Conservation (phyloP, 1,284 basidiomycete species). For the Sporisorium scitamineum region DNA sequence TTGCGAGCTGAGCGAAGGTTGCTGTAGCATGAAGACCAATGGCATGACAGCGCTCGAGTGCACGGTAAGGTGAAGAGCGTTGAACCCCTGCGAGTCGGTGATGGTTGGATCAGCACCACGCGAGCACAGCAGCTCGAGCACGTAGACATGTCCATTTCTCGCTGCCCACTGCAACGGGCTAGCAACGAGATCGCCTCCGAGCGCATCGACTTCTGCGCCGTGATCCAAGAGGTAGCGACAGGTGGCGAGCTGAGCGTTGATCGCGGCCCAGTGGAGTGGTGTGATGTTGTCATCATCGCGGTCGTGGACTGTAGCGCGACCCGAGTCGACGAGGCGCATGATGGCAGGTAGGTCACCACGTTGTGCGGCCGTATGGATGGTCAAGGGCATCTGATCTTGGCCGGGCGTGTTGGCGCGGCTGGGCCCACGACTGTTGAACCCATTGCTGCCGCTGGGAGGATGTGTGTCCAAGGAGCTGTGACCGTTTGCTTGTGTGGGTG, state of each 20-base stretch:
- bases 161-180: conserved; percentile 99
- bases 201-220: conserved; percentile 93
- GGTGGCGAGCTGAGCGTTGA: conserved; percentile 79
- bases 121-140: conserved; percentile 88
- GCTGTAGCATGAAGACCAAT: conserved; percentile 82
- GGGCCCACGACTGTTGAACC: conserved; percentile 14
- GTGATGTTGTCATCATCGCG: conserved; percentile 92
- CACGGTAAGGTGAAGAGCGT: conserved; percentile 91
- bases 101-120: conserved; percentile 93
- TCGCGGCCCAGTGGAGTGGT: conserved; percentile 95
- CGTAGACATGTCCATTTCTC: conserved; percentile 90
- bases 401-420: conserved; percentile 40
- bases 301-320: conserved; percentile 80
- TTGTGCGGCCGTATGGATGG: conserved; percentile 87
- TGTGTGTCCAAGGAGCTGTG: conserved; percentile 13
- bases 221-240: conserved; percentile 77
- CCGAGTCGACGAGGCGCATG: conserved; percentile 79
- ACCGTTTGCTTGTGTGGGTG: conserved; percentile 12
- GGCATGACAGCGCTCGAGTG: conserved; percentile 96
- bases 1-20: conserved; percentile 75
- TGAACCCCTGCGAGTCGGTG: conserved; percentile 93
- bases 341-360: conserved; percentile 82
- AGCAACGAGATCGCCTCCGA: conserved; percentile 93
- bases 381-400: conserved; percentile 63
- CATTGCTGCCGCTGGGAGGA: conserved; percentile 15